phyloP scores from a whole-genome alignment of 2,329 filamentous ascomycete species.

The Didymella glomerata region DNA sequence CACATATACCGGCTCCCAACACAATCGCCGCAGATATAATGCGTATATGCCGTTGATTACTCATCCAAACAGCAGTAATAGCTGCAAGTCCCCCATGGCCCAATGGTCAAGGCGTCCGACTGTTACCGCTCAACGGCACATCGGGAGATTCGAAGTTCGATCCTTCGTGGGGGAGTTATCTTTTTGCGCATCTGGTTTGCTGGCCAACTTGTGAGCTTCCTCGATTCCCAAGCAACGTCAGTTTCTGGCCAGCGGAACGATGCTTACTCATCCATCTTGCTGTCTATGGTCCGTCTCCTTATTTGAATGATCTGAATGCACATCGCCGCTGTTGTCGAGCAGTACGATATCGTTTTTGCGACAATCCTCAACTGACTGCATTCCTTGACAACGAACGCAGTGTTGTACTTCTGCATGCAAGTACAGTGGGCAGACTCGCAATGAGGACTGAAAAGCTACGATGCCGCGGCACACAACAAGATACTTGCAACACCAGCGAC shows the following conservation, averaged over 20 bases:
- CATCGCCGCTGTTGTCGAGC: too few relatives aligned
- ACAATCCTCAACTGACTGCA: background rate
- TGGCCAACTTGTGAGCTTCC: background rate
- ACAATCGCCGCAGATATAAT: background rate
- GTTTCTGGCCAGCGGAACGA: background rate
- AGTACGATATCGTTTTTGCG: background rate
- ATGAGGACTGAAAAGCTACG: background rate
- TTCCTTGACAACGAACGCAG: background rate
- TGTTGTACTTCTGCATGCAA: background rate
- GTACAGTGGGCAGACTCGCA: background rate
- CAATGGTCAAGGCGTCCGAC: slow-evolving; percentile 20
- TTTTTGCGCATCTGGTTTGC: slow-evolving; percentile 1
- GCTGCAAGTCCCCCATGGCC: slow-evolving; percentile 11
- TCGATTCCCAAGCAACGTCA: background rate
- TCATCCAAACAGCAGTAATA: slow-evolving; percentile 5
- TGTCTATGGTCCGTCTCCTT: too few relatives aligned
- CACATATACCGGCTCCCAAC: background rate
- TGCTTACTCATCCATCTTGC: background rate
- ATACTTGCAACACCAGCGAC: background rate
- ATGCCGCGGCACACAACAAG: background rate
- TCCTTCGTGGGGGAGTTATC: slow-evolving; percentile 15
- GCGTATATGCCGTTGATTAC: background rate
- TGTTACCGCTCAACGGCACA: slow-evolving; percentile 13
- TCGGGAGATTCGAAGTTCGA: slow-evolving; percentile 20
- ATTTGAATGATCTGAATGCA: background rate